Percentiles rank a stretch among this genome's conserved stretches.
phyloP scores from a whole-genome alignment of 2,329 filamentous ascomycete species.

The Lithohypha guttulata region DNA sequence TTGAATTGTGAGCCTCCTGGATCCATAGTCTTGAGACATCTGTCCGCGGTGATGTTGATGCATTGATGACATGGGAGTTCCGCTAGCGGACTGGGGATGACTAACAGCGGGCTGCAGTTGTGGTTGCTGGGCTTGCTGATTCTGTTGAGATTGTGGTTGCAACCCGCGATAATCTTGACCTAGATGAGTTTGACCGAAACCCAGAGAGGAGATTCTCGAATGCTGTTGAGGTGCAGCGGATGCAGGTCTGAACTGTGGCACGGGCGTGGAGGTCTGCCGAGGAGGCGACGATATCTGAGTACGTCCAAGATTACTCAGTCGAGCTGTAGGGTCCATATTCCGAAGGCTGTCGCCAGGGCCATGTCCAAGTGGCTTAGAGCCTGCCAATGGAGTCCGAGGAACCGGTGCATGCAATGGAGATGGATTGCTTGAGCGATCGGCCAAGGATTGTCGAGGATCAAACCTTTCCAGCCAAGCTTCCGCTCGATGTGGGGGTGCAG shows the following conservation, averaged over 20 bases:
- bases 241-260: slow-evolving; percentile 6
- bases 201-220: slow-evolving; percentile 15
- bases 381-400: slow-evolving; percentile 13
- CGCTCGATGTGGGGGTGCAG: slow-evolving; percentile 11
- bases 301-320: slow-evolving; percentile 16
- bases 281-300: slow-evolving; percentile 19
- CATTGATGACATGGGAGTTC: slow-evolving; percentile 19
- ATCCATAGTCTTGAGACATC: slow-evolving; percentile 12
- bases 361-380: slow-evolving; percentile 9
- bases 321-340: slow-evolving; percentile 11
- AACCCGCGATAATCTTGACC: background rate
- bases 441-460: slow-evolving; percentile 13
- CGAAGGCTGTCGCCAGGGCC: slow-evolving; percentile 13
- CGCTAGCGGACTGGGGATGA: slow-evolving; percentile 18
- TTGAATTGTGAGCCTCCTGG: slow-evolving; percentile 18
- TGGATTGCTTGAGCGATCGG: slow-evolving; percentile 14
- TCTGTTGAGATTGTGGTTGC: background rate
- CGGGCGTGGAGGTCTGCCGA: slow-evolving; percentile 14
- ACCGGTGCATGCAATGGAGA: slow-evolving; percentile 20
- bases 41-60: slow-evolving; percentile 19
- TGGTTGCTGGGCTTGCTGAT: background rate
- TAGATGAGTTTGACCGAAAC: slow-evolving; percentile 11
- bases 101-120: slow-evolving; percentile 10
- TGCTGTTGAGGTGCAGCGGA: slow-evolving; percentile 11
- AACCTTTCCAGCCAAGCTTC: slow-evolving; percentile 21